phyloP scores from a whole-genome alignment of 768 basidiomycete genomes.

The Termitomyces sp. region DNA sequence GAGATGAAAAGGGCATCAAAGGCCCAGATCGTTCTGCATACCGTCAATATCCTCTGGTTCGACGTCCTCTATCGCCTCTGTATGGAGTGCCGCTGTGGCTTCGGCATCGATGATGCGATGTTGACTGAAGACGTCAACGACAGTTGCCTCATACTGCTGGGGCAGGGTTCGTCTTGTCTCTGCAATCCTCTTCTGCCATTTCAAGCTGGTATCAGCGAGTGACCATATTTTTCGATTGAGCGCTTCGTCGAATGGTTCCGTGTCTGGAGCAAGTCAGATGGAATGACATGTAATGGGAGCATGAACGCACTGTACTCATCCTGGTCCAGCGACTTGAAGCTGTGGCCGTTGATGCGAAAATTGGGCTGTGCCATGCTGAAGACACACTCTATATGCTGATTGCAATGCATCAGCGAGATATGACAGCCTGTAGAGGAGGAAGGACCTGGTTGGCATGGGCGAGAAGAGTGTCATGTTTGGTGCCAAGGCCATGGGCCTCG shows the following conservation, averaged over 20 bases:
- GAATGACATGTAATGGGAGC: neutral
- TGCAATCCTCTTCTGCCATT: slow-evolving; percentile 73
- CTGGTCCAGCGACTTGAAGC: slow-evolving; percentile 60
- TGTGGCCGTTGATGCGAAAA: slow-evolving; percentile 76
- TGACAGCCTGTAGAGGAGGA: neutral
- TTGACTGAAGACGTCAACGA: slow-evolving; percentile 28
- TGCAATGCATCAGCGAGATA: slow-evolving; percentile 4
- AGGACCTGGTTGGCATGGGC: slow-evolving; percentile 50
- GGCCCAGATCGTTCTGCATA: neutral
- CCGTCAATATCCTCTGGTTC: slow-evolving; percentile 18
- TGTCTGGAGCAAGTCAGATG: slow-evolving; percentile 35
- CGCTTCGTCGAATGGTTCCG: slow-evolving; percentile 83
- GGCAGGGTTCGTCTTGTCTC: slow-evolving; percentile 65
- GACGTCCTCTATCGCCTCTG: slow-evolving; percentile 10
- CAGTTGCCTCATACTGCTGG: slow-evolving; percentile 38
- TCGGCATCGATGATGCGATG: slow-evolving; percentile 25
- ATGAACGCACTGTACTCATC: slow-evolving; percentile 45
- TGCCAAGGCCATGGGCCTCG: slow-evolving; percentile 30
- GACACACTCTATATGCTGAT: slow-evolving; percentile 60
- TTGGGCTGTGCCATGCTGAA: slow-evolving; percentile 67
- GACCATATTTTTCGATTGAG: slow-evolving; percentile 84
- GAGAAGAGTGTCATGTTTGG: slow-evolving; percentile 45
- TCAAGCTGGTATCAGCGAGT: slow-evolving; percentile 66
- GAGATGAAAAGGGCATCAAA: neutral
- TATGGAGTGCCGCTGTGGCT: slow-evolving; percentile 13